These are phyloP conservation scores for Aspergillus puulaauensis DNA, from an alignment of 2,329 filamentous ascomycete species.

Conservation along the genomic window DNA sequence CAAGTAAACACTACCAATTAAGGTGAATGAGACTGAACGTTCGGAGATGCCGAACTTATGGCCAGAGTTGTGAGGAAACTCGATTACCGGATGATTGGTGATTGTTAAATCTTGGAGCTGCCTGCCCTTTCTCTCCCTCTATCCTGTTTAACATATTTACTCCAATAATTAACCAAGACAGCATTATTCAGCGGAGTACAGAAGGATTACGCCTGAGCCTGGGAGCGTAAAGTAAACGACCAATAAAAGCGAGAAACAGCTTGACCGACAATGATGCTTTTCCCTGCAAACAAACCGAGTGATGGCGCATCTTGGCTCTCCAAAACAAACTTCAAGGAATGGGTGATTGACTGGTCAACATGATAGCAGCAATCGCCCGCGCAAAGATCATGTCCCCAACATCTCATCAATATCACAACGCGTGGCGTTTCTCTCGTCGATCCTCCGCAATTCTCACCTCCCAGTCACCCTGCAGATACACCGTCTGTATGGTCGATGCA, in stretches of 20 bases:
- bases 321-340: not conserved
- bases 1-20: not conserved
- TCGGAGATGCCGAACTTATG: not conserved
- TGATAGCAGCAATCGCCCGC: not conserved
- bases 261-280: not conserved
- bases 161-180: not conserved
- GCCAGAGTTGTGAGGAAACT: not conserved
- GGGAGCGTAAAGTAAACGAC: not conserved
- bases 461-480: not conserved
- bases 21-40: not conserved
- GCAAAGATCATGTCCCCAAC: not conserved
- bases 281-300: too few relatives aligned
- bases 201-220: not conserved
- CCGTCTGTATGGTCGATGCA: slow-evolving; percentile 6
- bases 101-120: not conserved
- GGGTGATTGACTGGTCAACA: not conserved
- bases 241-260: not conserved
- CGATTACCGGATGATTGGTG: not conserved
- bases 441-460: slow-evolving; percentile 5
- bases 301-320: not conserved
- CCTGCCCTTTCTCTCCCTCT: not conserved
- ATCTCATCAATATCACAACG: not conserved
- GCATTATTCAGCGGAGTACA: not conserved
- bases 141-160: not conserved
- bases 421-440: slow-evolving; percentile 3